Base-by-base conservation (phyloP, 1,284 basidiomycete species). In the Marasmius fiardii region DNA sequence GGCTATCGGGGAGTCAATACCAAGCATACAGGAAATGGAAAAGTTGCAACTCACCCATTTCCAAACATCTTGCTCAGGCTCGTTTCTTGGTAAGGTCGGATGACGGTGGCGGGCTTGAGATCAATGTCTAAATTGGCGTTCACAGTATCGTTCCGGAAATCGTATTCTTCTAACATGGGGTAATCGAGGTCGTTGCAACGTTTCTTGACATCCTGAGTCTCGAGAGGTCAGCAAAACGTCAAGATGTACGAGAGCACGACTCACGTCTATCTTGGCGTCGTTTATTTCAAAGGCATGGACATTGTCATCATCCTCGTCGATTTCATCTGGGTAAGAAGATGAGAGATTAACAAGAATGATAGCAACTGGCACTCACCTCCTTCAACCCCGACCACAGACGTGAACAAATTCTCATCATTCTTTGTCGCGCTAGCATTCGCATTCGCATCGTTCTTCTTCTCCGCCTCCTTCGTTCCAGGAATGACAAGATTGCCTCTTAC, bases 1-100 rank as follows among this genome's bases (percentile, higher is more conserved):
- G 94, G 51, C 95, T 94, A 58, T 4, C 44, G 34, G 53, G 60
- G 58, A 55, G 49, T 26, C 28, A 8, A 39, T 23, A 34, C 7
- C 21, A 12, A 23, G 4, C 18, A 34, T 14, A 16, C 47, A 44
- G 28, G 45, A 53, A 28, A 43, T 35, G 35, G 16, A 52, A 51
- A 52, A 39, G 39, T 33, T 20, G 28, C 34, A 12, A 67, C 81
- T 55, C 67, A 92, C 90, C 93, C 95, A 70, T 98, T 98, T 56
- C 95, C 95, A 70, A 98, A 98, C 95, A 98, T 98, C 74, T 98
- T 98, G 61, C 93, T 95, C 50, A 98, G 74, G 68, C 91, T 94
- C 47, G 95, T 98, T 73, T 98, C 95, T 71, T 98, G 95, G 71
- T 98, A 98, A 11, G 95, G 93, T 56, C 95, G 84, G 67, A 98